A percentile compares a stretch with the other conserved stretches of the same genome.
Conservation (phyloP, 1,284 basidiomycete species). For the Sanguinoderma infundibulare region DNA sequence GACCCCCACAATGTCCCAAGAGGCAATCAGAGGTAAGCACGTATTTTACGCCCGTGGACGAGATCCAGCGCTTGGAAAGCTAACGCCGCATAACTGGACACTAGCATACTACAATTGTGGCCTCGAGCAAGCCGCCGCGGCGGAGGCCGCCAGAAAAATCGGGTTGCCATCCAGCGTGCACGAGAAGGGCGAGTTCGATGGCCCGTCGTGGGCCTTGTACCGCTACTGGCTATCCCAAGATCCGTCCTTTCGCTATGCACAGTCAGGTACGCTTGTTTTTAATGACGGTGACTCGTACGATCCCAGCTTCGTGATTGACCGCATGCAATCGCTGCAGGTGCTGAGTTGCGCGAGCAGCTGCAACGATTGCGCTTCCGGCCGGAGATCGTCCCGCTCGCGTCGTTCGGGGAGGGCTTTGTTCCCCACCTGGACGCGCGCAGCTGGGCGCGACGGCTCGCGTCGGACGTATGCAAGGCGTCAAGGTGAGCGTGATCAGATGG, state of each 20-base stretch:
- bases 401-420: neutral
- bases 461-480: neutral
- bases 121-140: neutral
- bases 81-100: too few relatives aligned
- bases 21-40: neutral
- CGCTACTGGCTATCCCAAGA: conserved; percentile 1
- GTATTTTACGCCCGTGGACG: neutral
- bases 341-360: neutral
- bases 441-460: conserved; percentile 7
- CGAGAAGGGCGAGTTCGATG: neutral
- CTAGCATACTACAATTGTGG: conserved; percentile 8
- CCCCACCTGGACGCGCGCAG: conserved; percentile 2
- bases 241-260: neutral
- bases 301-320: neutral
- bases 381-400: conserved; percentile 2
- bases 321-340: neutral
- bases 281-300: neutral
- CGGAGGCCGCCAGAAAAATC: neutral
- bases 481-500: neutral
- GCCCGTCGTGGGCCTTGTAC: conserved; percentile 2
- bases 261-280: neutral
- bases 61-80: neutral
- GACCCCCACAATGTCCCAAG: neutral
- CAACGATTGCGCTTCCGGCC: neutral
- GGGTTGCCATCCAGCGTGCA: neutral